Percentiles rank a stretch among this genome's conserved stretches.
Conservation (phyloP, 164 flowering plant species). For the Stephania cephalantha region DNA sequence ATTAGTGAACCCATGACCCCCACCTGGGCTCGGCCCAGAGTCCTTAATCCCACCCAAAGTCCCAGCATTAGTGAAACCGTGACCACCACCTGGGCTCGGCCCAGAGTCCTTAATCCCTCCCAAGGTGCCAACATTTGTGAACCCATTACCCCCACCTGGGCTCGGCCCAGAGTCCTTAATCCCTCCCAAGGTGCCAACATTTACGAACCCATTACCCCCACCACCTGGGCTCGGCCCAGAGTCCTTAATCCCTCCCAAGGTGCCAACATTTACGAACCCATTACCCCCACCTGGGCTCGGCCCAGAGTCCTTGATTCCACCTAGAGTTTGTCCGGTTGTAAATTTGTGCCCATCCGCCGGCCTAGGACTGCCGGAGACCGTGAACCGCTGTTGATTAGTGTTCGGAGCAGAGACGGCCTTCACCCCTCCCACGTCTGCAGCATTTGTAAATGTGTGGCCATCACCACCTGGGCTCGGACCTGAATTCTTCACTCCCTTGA, state of each 20-base stretch:
- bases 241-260: conserved; percentile 20
- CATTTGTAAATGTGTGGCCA: conserved; percentile 13
- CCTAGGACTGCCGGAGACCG: not conserved
- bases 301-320: not conserved
- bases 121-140: not conserved
- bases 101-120: conserved; percentile 12
- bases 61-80: not conserved
- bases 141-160: not conserved
- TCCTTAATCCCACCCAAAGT: conserved; percentile 15
- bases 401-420: conserved; percentile 21
- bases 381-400: not conserved
- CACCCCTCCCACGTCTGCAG: conserved; percentile 3
- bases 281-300: not conserved
- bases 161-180: conserved; percentile 3
- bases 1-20: not conserved
- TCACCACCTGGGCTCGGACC: conserved; percentile 26
- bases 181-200: conserved; percentile 9
- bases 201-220: conserved; percentile 7
- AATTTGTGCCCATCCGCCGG: not conserved
- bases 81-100: conserved; percentile 10
- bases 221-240: conserved; percentile 25
- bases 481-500: conserved; percentile 13
- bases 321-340: conserved; percentile 2
- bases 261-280: not conserved
- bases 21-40: not conserved